Conservation (phyloP, 2,329 filamentous ascomycete species). For the Sphaerulina populicola region DNA sequence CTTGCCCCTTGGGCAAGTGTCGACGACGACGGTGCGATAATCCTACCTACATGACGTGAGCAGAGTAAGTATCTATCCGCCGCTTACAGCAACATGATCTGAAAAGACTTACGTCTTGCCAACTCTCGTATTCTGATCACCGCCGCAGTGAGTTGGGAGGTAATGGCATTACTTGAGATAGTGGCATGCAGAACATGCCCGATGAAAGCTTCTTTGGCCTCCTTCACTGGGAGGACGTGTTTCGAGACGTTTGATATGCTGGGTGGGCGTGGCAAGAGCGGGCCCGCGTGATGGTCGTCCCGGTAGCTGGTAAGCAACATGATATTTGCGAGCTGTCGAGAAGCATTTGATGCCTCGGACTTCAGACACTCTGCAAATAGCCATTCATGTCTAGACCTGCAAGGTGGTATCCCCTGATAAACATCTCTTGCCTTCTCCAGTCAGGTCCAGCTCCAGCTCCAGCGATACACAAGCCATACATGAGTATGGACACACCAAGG, state of each 20-base stretch:
- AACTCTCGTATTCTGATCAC: no score
- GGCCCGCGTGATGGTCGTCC: neutral
- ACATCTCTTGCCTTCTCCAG: neutral
- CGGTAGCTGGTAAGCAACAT: neutral
- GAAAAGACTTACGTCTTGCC: no score
- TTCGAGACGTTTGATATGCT: neutral
- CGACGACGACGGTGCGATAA: slow-evolving; percentile 8
- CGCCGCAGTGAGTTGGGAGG: no score
- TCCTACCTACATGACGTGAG: neutral
- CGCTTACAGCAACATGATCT: no score
- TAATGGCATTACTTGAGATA: neutral
- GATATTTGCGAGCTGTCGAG: neutral
- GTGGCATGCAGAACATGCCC: neutral
- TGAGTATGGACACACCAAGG: neutral
- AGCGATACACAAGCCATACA: neutral
- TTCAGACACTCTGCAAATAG: neutral
- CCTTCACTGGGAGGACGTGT: neutral
- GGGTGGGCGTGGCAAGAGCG: neutral
- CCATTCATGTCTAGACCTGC: neutral
- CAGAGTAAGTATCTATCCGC: slow-evolving; percentile 1
- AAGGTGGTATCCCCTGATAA: neutral
- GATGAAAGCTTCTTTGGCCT: neutral
- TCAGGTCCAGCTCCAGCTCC: neutral
- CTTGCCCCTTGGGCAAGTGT: slow-evolving; percentile 9
- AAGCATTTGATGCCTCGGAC: neutral